A percentile compares a stretch with the other conserved stretches of the same genome.
Conservation (phyloP, 2,329 filamentous ascomycete species). For the Corniculantispora saksenae region DNA sequence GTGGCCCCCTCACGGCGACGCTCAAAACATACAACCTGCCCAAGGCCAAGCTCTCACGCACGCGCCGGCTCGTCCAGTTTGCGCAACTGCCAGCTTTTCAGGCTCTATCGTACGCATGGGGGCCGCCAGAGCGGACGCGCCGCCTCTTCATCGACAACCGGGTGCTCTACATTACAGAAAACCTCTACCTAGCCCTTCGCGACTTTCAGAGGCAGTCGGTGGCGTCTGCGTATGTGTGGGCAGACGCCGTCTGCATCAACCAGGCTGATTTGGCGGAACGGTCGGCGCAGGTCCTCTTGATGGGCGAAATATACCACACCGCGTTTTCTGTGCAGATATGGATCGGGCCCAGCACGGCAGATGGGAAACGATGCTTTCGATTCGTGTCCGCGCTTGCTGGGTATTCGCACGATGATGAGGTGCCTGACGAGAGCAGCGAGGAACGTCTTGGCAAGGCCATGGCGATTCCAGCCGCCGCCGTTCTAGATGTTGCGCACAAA, state of each 20-base stretch:
- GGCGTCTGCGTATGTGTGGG: neutral
- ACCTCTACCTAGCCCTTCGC: neutral
- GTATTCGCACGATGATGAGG: neutral
- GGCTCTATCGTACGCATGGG: neutral
- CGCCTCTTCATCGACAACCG: neutral
- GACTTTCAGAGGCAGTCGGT: neutral
- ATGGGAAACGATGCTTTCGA: neutral
- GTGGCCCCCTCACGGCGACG: neutral
- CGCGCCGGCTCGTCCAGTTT: neutral
- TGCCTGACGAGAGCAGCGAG: neutral
- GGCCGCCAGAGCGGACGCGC: neutral
- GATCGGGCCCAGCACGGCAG: neutral
- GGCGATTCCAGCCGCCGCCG: neutral
- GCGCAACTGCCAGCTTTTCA: neutral
- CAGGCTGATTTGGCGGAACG: neutral
- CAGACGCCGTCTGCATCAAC: neutral
- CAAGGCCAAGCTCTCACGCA: neutral
- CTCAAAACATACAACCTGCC: neutral
- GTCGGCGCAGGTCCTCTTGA: neutral
- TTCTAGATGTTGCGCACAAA: neutral
- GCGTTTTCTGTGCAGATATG: neutral
- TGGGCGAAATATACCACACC: neutral
- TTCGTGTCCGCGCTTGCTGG: neutral
- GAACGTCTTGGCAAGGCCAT: neutral
- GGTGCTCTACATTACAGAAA: neutral